phyloP scores from a whole-genome alignment of 345 rosid genomes.

The Kernera saxatilis region DNA sequence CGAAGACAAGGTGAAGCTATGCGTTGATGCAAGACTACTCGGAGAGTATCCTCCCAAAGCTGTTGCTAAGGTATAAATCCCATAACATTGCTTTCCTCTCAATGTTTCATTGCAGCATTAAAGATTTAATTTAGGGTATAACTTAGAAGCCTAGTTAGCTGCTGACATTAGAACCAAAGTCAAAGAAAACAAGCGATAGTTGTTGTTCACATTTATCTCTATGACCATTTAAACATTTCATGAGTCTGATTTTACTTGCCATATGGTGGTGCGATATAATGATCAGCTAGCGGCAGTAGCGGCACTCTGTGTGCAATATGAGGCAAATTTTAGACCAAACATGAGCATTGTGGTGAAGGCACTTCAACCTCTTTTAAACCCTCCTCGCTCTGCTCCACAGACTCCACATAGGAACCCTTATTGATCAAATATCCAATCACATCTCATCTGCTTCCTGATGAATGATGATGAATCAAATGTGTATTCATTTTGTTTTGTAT shows the following conservation, averaged over 20 bases:
- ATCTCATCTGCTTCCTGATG: not conserved
- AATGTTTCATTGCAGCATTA: not conserved
- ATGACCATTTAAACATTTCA: not conserved
- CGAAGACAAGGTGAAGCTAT: constrained; percentile 72
- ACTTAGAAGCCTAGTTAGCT: not conserved
- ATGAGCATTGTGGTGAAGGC: constrained; percentile 82
- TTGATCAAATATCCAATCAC: not conserved
- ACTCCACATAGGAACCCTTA: constrained; percentile 28
- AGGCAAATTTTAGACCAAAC: constrained; percentile 76
- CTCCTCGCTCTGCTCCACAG: constrained; percentile 29
- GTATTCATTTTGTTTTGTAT: not conserved
- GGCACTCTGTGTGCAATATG: constrained; percentile 70
- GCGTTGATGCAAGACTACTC: constrained; percentile 57
- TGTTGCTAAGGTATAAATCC: constrained; percentile 53
- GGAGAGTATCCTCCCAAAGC: constrained; percentile 71
- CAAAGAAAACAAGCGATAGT: not conserved
- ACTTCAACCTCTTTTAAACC: constrained; percentile 55
- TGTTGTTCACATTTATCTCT: not conserved
- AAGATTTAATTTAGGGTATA: not conserved
- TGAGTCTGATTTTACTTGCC: not conserved
- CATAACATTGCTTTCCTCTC: not conserved
- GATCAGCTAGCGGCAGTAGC: constrained; percentile 74
- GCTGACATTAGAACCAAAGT: not conserved
- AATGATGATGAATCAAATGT: constrained; percentile 10
- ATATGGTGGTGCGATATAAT: not conserved